A percentile compares a stretch with the other conserved stretches of the same genome.
Conservation (phyloP, 371 early-diverging fungal genomes). For the Umbelopsis sp. region DNA sequence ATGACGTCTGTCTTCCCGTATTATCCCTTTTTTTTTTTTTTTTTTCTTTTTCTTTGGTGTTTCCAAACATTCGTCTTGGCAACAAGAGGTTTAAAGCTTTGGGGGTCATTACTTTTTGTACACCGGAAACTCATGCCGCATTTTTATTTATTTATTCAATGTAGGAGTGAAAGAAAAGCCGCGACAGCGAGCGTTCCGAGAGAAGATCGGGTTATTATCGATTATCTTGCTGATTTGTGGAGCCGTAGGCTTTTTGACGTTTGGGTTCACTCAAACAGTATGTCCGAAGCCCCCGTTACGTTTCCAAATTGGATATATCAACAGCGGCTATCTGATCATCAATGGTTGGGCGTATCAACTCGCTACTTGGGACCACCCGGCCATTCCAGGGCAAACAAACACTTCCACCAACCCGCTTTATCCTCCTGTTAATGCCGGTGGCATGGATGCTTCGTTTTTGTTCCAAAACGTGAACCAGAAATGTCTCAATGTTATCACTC, state of each 20-base stretch:
- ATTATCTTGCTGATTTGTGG: conserved; percentile 63
- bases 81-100: neutral
- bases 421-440: conserved; percentile 53
- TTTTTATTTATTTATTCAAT: neutral
- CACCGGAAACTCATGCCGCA: conserved; percentile 16
- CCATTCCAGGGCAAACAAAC: conserved; percentile 26
- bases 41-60: no score
- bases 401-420: conserved; percentile 42
- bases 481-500: conserved; percentile 51
- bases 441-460: conserved; percentile 61
- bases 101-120: no score
- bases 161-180: conserved; percentile 46
- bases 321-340: conserved; percentile 32
- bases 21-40: no score
- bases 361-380: conserved; percentile 34
- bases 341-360: conserved; percentile 44
- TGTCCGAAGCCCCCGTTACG: conserved; percentile 29
- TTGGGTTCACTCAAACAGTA: conserved; percentile 45
- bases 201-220: conserved; percentile 66
- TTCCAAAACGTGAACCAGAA: conserved; percentile 63
- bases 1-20: neutral
- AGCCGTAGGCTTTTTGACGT: conserved; percentile 63
- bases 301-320: conserved; percentile 20
- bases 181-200: conserved; percentile 73
- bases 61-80: neutral